phyloP scores from a whole-genome alignment of 2,329 filamentous ascomycete species.

The Curvularia eragrostidis region DNA sequence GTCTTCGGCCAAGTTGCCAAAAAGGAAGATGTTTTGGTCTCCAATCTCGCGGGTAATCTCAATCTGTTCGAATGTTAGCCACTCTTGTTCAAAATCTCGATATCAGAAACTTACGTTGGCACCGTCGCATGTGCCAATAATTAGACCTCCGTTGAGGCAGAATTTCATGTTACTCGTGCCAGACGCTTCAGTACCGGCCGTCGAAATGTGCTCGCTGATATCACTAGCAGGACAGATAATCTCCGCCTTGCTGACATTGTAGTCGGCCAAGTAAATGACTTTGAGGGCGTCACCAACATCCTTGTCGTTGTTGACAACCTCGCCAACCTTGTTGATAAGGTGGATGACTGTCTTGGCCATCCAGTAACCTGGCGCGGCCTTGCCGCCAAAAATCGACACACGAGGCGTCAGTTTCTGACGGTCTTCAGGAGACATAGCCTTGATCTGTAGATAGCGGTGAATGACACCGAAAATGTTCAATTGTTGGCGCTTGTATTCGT shows the following conservation, averaged over 20 bases:
- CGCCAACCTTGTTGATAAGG: constrained; percentile 88
- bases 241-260: constrained; percentile 99
- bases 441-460: constrained; percentile 88
- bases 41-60: constrained; percentile 97
- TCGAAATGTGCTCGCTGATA: constrained; percentile 98
- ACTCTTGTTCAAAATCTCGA: not conserved
- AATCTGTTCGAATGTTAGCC: constrained; percentile 62
- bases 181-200: constrained; percentile 86
- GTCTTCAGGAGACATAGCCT: constrained; percentile 81
- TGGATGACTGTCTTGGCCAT: constrained; percentile 99
- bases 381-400: constrained; percentile 96
- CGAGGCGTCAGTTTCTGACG: constrained; percentile 85
- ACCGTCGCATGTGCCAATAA: constrained; percentile 97
- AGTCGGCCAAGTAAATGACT: constrained; percentile 96
- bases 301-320: constrained; percentile 88
- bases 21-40: constrained; percentile 97
- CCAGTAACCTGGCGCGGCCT: constrained; percentile 98
- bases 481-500: constrained; percentile 99
- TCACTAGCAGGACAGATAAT: constrained; percentile 95
- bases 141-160: constrained; percentile 93
- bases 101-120: constrained; percentile 75
- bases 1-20: constrained; percentile 93
- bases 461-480: constrained; percentile 99
- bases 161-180: constrained; percentile 99
- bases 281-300: constrained; percentile 95